phyloP scores from a whole-genome alignment of 176 grass and related monocot genomes.

The Musa schizocarpa region DNA sequence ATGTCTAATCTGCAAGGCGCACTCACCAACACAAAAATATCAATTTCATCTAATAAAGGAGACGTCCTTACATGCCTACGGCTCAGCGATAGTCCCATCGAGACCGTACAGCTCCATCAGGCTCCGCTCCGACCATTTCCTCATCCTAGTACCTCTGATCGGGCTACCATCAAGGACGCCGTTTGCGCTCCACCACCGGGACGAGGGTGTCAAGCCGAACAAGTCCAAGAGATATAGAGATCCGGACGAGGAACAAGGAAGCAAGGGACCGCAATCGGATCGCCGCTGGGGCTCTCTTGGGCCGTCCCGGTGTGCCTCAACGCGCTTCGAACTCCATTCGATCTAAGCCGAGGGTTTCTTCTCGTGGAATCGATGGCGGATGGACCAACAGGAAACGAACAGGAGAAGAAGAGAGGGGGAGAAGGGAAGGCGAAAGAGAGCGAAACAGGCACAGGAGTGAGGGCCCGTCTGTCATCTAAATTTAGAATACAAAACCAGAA shows the following conservation, averaged over 20 bases:
- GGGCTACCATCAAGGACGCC: not conserved
- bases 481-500: not conserved
- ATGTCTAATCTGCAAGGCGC: not conserved
- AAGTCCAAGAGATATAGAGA: not conserved
- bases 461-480: conserved; percentile 3
- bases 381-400: not conserved
- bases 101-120: conserved; percentile 64
- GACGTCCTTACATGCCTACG: conserved; percentile 11
- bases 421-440: not conserved
- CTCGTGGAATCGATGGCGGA: not conserved
- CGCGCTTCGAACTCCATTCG: not conserved
- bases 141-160: conserved; percentile 17
- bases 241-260: not conserved
- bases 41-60: conserved; percentile 7
- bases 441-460: conserved; percentile 5
- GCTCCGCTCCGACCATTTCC: conserved; percentile 27
- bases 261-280: not conserved
- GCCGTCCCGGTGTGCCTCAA: not conserved
- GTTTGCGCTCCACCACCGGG: not conserved
- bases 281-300: not conserved
- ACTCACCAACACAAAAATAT: not conserved
- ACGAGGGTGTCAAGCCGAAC: too few species aligned
- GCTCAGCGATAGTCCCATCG: conserved; percentile 21
- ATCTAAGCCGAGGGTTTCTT: not conserved
- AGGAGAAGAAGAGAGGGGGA: not conserved